Evolutionary conservation across 2,329 filamentous ascomycete genomes (phyloP).

Genomic region (Botrytis tulipae): DNA sequence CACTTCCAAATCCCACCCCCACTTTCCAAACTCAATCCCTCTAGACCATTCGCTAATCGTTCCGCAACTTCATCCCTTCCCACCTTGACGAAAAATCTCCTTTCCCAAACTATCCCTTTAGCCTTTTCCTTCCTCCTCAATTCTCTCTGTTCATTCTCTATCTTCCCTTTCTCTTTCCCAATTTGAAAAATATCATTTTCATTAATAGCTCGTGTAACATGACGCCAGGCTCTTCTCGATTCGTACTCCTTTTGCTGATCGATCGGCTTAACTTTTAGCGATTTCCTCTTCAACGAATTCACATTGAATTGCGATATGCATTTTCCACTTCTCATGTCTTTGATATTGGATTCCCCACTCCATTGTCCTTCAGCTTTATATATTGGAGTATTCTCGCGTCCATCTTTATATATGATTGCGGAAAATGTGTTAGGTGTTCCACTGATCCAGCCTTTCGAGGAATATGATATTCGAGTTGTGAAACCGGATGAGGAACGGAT

Average conservation of each 20-base stretch:
- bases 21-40: slow-evolving; percentile 32
- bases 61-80: slow-evolving; percentile 44
- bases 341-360: slow-evolving; percentile 78
- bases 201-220: slow-evolving; percentile 76
- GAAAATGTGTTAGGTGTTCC: slow-evolving; percentile 91
- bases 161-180: slow-evolving; percentile 75
- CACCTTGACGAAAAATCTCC: slow-evolving; percentile 71
- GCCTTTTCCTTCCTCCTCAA: slow-evolving; percentile 70
- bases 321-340: slow-evolving; percentile 56
- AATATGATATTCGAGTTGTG: slow-evolving; percentile 86
- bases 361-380: slow-evolving; percentile 89
- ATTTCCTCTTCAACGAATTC: slow-evolving; percentile 54
- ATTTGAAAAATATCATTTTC: slow-evolving; percentile 81
- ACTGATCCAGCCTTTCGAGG: slow-evolving; percentile 86
- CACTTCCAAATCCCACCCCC: slow-evolving; percentile 35
- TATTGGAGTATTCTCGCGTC: slow-evolving; percentile 62
- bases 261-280: slow-evolving; percentile 67
- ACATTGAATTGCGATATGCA: slow-evolving; percentile 61
- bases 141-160: slow-evolving; percentile 84
- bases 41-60: slow-evolving; percentile 35
- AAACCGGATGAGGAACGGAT: slow-evolving; percentile 86
- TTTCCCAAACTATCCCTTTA: slow-evolving; percentile 72
- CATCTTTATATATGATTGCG: slow-evolving; percentile 69
- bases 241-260: slow-evolving; percentile 83
- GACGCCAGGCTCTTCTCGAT: slow-evolving; percentile 81